Evolutionary conservation across 2,329 filamentous ascomycete species (phyloP).

Genomic region (Magnaporthiopsis incrustans): DNA sequence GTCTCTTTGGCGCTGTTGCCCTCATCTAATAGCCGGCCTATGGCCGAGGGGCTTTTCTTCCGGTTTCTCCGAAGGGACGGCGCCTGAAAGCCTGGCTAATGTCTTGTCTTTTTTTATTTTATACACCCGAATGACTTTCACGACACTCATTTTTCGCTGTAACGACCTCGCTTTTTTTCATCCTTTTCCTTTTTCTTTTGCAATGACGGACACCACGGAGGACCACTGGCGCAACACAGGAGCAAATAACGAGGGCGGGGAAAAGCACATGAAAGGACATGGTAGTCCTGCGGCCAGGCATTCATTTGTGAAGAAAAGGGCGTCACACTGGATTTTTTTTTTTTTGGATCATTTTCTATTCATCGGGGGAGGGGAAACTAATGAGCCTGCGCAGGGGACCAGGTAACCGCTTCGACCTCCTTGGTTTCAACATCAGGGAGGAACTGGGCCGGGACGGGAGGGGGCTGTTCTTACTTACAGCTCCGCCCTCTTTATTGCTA

Average conservation of each 20-base stretch:
- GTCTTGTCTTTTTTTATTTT: neutral
- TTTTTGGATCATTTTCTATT: neutral
- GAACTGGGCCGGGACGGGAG: neutral
- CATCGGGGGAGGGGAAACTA: neutral
- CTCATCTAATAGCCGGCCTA: slow-evolving; percentile 22
- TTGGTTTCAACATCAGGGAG: neutral
- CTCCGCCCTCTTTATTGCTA: neutral
- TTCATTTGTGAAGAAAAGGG: neutral
- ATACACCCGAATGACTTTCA: neutral
- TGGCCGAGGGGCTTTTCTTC: neutral
- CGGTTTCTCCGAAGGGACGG: slow-evolving; percentile 1
- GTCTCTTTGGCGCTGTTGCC: slow-evolving; percentile 28
- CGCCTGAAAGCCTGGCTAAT: too few species aligned
- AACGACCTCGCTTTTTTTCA: neutral
- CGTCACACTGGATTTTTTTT: neutral
- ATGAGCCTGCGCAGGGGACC: neutral
- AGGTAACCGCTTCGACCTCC: neutral
- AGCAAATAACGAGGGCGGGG: neutral
- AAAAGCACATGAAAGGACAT: neutral
- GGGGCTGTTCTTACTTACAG: neutral
- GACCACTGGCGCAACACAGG: neutral
- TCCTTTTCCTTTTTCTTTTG: too few species aligned
- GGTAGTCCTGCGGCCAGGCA: neutral
- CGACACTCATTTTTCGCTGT: neutral
- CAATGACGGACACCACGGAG: neutral